phyloP scores from a whole-genome alignment of 2,329 filamentous ascomycete genomes.

The Hymenoscyphus albidus region DNA sequence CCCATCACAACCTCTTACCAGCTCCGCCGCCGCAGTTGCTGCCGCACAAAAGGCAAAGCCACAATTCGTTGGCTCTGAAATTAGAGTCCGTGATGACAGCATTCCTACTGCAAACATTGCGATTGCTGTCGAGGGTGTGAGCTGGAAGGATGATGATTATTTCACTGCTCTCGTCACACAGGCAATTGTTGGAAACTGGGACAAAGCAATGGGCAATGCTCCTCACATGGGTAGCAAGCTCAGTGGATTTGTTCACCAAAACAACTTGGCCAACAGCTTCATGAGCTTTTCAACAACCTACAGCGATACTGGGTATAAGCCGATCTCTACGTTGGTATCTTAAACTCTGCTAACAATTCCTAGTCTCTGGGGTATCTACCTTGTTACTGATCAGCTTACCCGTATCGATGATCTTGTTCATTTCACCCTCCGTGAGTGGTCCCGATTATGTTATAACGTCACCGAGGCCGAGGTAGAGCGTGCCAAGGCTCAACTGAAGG shows the following conservation, averaged over 20 bases:
- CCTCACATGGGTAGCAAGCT: constrained; percentile 98
- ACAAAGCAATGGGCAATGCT: constrained; percentile 96
- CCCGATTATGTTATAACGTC: constrained; percentile 86
- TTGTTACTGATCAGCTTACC: constrained; percentile 85
- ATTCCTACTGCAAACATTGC: constrained; percentile 96
- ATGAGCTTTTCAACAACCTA: constrained; percentile 99
- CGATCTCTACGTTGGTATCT: neutral
- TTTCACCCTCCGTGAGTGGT: constrained; percentile 98
- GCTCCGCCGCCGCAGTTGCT: constrained; percentile 67
- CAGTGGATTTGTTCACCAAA: constrained; percentile 87
- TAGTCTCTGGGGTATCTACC: constrained; percentile 99
- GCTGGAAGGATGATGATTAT: constrained; percentile 99
- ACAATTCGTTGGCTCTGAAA: constrained; percentile 94
- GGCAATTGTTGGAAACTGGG: constrained; percentile 99
- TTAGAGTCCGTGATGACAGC: constrained; percentile 92
- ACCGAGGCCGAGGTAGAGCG: constrained; percentile 90
- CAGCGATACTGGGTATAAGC: constrained; percentile 89
- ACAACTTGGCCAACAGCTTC: constrained; percentile 98
- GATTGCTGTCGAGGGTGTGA: constrained; percentile 97
- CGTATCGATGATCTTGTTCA: constrained; percentile 92
- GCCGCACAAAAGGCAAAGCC: constrained; percentile 74
- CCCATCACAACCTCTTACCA: constrained; percentile 69
- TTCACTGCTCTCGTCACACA: constrained; percentile 97
- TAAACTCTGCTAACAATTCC: constrained; percentile 34
- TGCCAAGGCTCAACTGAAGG: constrained; percentile 98